Percentiles rank a stretch among this genome's conserved stretches.
These are phyloP conservation scores for Gossypium longicalyx DNA, from an alignment of 345 rosid species.

Conservation along the genomic window DNA sequence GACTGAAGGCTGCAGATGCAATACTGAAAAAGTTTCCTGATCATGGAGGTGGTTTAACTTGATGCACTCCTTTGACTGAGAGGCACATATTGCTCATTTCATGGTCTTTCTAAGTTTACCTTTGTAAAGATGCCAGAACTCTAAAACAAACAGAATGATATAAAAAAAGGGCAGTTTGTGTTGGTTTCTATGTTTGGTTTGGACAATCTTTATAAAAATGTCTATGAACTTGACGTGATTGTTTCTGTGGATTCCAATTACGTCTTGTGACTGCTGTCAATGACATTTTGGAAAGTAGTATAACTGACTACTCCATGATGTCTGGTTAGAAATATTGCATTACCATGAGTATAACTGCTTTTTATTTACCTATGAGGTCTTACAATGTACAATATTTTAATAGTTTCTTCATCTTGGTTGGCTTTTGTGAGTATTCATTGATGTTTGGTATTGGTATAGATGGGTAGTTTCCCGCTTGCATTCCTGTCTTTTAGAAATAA, in stretches of 20 bases:
- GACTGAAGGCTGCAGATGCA: constrained; percentile 96
- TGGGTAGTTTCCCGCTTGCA: background rate
- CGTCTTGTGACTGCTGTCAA: background rate
- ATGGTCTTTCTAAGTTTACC: background rate
- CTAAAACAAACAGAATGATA: background rate
- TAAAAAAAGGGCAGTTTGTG: background rate
- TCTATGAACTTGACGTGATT: background rate
- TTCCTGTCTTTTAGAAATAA: background rate
- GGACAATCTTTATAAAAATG: background rate
- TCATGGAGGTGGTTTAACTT: constrained; percentile 77
- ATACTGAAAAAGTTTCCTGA: constrained; percentile 94
- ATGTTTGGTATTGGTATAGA: background rate
- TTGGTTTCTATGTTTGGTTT: background rate
- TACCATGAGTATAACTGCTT: too few relatives aligned
- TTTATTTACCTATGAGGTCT: too few relatives aligned
- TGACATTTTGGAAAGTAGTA: background rate
- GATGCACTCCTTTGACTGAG: background rate
- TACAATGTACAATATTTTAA: too few relatives aligned
- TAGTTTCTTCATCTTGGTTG: constrained; percentile 4
- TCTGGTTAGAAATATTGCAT: background rate
- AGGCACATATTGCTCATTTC: background rate
- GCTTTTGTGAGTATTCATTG: background rate
- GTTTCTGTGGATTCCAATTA: background rate
- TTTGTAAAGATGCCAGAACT: background rate
- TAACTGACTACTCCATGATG: background rate